Evolutionary conservation across 306 rosid species (phyloP).

Genomic region (Vigna angularis): DNA sequence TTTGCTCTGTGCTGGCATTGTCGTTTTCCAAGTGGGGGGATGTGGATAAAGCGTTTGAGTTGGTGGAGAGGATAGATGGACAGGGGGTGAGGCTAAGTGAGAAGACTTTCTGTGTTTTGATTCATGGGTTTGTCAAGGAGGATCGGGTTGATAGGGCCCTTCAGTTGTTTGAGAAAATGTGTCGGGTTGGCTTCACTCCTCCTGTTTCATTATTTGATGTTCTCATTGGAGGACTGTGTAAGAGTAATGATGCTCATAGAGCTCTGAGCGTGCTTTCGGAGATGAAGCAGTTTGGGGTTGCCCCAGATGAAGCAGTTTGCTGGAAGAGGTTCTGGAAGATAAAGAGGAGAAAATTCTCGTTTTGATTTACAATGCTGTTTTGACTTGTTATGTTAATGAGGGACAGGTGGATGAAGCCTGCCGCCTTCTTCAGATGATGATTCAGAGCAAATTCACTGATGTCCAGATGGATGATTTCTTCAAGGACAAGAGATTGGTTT

Average conservation of each 20-base stretch:
- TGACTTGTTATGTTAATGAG: constrained; percentile 57
- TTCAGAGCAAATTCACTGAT: constrained; percentile 46
- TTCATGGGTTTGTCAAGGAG: too few species aligned
- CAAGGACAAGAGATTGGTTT: constrained; percentile 51
- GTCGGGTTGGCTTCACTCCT: constrained; percentile 58
- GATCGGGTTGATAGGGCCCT: too few species aligned
- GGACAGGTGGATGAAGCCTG: constrained; percentile 65
- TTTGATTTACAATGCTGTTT: constrained; percentile 65
- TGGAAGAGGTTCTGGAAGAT: constrained; percentile 59
- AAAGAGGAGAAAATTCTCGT: constrained; percentile 51
- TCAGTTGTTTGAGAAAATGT: constrained; percentile 68
- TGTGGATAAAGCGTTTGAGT: too few species aligned
- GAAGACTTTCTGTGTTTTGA: too few species aligned
- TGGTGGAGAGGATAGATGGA: too few species aligned
- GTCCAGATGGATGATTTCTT: constrained; percentile 41
- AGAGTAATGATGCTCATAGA: constrained; percentile 56
- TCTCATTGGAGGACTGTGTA: constrained; percentile 75
- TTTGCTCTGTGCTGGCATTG: too few species aligned
- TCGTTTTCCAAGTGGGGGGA: too few species aligned
- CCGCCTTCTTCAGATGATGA: constrained; percentile 61
- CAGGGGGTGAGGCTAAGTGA: too few species aligned
- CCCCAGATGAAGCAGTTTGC: constrained; percentile 59
- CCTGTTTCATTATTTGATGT: constrained; percentile 78
- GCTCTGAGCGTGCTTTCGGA: constrained; percentile 65
- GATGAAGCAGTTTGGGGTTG: constrained; percentile 72